Evolutionary conservation across 192 early-diverging fungal genomes (phyloP), one percentile per base, ranked within the genome.

Genomic region (Kappamyces sp.): DNA sequence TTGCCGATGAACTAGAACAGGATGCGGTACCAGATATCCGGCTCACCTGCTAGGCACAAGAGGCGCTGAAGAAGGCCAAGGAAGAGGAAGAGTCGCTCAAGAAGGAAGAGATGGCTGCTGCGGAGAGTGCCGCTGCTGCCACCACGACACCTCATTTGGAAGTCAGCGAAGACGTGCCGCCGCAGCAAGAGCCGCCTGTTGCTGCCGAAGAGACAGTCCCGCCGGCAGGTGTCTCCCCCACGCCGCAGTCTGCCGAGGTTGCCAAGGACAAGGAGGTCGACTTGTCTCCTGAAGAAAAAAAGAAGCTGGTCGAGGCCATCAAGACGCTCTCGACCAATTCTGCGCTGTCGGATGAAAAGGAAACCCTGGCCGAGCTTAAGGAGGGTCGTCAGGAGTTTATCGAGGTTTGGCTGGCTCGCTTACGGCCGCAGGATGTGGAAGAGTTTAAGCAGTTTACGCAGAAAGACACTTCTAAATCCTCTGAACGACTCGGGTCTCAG

Each of bases 1-100:
- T 98, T 62, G 88, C 88, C 61, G 92, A 96, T 59, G 95, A 98
- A 70, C 78, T 84, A 42, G 91, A 85, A 52, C 91, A 98, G 72
- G 90, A 91, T 36, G 62, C 67, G 35, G 72, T 76, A 60, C 38
- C 33, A 39, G 29, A 43, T 4, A 22, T 5, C 29, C 30, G 45
- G n/a, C 34, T 57, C 31, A n/a, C 5, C 29, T 12, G 5, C 30
- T 77, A 86, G 67, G 80, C 77, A 48, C 75, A 78, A 36, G 68
- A 72, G 61, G 81, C 76, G 5, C 69, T 70, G 54, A 74, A 74
- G 64, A 76, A 79, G 39, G 76, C 70, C 38, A 78, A 82, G 64
- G 78, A 86, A 48, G 74, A 71, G 29, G 77, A 84, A 55, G 79
- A 79, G 52, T 71, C 72, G 9, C 47, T 38, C 59, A 64, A 68